Base-by-base conservation (phyloP, 176 grass and related monocot genomes). In the Aegilops sharonensis region DNA sequence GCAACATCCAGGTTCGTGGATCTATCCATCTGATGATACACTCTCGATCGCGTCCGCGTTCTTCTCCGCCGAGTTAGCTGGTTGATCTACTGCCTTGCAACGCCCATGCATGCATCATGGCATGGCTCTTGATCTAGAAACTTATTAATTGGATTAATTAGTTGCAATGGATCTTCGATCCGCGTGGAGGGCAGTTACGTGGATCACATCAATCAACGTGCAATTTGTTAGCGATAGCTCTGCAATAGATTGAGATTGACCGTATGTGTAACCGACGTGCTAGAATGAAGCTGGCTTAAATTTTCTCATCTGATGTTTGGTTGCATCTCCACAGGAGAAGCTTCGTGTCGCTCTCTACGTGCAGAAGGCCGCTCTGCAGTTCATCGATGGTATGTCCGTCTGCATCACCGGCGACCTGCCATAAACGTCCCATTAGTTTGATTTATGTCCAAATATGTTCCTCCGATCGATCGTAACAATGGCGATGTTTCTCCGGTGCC, bases 291-390 rank as follows among this genome's bases (percentile, higher is more conserved):
- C 34, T 52, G 50, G 20, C 23, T 87, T 80, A 25, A 60, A 56
- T 83, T 69, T 85, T 86, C 12, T 5, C 9, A 8, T 20, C 62
- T 47, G 39, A 63, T 11, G 9, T 59, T 78, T 27, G 12, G 68
- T 63, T 84, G 12, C 12, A 63, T 13, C 39, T 82, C 20, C n/a
- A 70, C 88, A 98, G 95, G 95, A 98, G 56, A 98, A 93, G 84
- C 91, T 98, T 82, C 91, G 96, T 60, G 88, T 98, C 47, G 96
- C 96, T 10, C 88, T 98, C 20, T 91, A 87, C 78, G 93, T 95
- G 11, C 93, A 98, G 83, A 93, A 90, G 62, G 97, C 97, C n/a
- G 97, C 97, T 32, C 82, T 98, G 29, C 85, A 90, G 78, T 98
- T 98, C 83, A 95, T 95, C 89, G 94, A 98, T 63, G 97, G 96